Percentiles rank a stretch among this genome's conserved stretches.
Evolutionary conservation across 495 filamentous ascomycete species (phyloP).

Genomic region (Tuber melanosporum): DNA sequence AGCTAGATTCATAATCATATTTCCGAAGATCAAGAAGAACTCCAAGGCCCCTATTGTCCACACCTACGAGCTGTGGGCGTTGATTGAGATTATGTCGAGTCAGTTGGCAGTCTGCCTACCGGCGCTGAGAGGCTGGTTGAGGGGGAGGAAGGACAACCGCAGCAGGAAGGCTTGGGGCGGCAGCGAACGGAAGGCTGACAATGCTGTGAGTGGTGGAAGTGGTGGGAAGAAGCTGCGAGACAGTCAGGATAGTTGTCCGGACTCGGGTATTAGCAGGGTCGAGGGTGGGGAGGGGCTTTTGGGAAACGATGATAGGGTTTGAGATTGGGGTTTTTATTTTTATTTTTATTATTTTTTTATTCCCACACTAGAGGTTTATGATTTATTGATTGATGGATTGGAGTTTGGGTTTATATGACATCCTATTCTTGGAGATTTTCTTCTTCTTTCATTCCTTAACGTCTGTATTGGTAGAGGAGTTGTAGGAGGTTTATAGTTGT

Average conservation of each 20-base stretch:
- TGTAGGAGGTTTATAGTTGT: too few species aligned
- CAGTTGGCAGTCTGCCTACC: slow-evolving; percentile 20
- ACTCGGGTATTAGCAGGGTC: not conserved
- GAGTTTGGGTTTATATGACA: too few species aligned
- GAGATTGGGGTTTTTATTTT: not conserved
- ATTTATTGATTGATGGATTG: not conserved
- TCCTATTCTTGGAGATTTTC: too few species aligned
- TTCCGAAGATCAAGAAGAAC: slow-evolving; percentile 14
- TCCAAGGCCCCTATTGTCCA: slow-evolving; percentile 13
- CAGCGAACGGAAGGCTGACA: not conserved
- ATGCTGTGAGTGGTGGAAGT: not conserved
- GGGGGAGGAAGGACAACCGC: not conserved
- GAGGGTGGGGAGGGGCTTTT: not conserved
- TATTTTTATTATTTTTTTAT: not conserved
- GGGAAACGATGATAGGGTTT: not conserved
- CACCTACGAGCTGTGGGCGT: slow-evolving; percentile 23
- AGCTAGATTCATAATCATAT: slow-evolving; percentile 19
- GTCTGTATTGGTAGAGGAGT: too few species aligned
- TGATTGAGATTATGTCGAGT: slow-evolving; percentile 18
- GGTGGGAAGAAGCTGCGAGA: not conserved
- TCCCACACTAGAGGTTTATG: too few species aligned
- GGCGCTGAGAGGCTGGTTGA: slow-evolving; percentile 16
- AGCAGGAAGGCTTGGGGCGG: slow-evolving; percentile 1
- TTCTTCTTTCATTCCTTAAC: too few species aligned
- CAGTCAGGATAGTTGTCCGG: not conserved